These are phyloP conservation scores for Conringia planisiliqua DNA, from an alignment of 345 rosid genomes.

Conservation along the genomic window DNA sequence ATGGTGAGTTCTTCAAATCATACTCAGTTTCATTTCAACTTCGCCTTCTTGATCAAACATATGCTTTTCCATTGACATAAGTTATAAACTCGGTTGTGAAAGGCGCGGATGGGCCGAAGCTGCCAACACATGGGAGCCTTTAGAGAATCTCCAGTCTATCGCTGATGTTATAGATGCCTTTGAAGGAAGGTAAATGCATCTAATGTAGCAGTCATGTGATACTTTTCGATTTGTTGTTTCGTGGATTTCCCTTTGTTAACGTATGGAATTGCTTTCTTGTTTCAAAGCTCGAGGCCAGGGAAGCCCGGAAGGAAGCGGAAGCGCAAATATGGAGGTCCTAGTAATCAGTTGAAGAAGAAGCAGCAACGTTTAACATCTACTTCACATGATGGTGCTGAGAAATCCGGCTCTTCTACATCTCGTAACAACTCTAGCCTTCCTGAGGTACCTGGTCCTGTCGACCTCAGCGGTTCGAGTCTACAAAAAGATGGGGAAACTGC, in stretches of 20 bases:
- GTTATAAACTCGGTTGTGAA: conserved; percentile 28
- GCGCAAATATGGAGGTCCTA: conserved; percentile 60
- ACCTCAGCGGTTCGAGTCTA: conserved; percentile 34
- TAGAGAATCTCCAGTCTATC: conserved; percentile 88
- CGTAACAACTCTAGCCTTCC: conserved; percentile 37
- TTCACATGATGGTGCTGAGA: conserved; percentile 38
- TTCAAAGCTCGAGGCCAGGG: conserved; percentile 63
- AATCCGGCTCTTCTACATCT: conserved; percentile 40
- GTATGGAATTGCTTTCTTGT: conserved; percentile 8
- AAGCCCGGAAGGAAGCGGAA: conserved; percentile 81
- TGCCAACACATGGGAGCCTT: conserved; percentile 97
- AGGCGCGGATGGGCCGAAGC: conserved; percentile 99
- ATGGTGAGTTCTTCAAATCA: conserved; percentile 59
- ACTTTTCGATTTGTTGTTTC: not conserved
- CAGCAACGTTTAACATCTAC: conserved; percentile 40
- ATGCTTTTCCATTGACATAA: conserved; percentile 20
- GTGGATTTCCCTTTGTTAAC: not conserved
- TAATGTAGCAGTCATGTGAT: not conserved
- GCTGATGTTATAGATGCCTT: conserved; percentile 91
- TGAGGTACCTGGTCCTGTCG: conserved; percentile 31
- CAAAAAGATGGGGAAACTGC: conserved; percentile 35
- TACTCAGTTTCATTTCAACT: not conserved
- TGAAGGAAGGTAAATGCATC: conserved; percentile 68
- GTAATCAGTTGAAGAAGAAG: conserved; percentile 70
- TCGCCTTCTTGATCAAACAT: conserved; percentile 1